phyloP scores from a whole-genome alignment of 2,329 filamentous ascomycete genomes.

The Nigrospora sphaerica region DNA sequence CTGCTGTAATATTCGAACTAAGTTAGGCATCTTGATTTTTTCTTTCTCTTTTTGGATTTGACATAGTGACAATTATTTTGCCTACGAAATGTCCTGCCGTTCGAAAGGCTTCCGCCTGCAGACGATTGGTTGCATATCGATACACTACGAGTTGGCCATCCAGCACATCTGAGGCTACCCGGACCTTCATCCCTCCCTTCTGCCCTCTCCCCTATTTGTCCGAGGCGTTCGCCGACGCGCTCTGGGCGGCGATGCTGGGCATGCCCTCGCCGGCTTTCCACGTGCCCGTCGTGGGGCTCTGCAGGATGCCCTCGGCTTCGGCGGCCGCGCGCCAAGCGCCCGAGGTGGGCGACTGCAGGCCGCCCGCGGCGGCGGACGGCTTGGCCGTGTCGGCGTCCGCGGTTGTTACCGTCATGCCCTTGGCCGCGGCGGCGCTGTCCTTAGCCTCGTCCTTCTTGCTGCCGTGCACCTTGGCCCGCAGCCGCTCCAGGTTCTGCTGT shows the following conservation, averaged over 20 bases:
- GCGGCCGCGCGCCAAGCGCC: conserved; percentile 30
- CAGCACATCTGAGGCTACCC: too few species aligned
- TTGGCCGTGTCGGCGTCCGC: conserved; percentile 5
- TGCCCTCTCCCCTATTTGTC: not conserved
- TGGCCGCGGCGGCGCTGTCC: too few species aligned
- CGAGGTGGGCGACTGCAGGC: conserved; percentile 38
- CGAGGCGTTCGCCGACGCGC: conserved; percentile 21
- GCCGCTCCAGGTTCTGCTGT: conserved; percentile 44
- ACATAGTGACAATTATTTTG: too few species aligned
- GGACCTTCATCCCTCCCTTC: not conserved
- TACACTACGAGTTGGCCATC: too few species aligned
- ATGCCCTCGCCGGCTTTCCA: conserved; percentile 28
- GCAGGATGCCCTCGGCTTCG: conserved; percentile 22
- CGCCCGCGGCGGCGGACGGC: conserved; percentile 11
- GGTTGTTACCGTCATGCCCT: not conserved
- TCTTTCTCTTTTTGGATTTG: too few species aligned
- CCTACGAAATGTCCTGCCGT: too few species aligned
- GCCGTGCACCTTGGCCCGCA: conserved; percentile 49
- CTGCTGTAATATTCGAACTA: too few species aligned
- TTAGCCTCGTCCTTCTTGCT: conserved; percentile 22
- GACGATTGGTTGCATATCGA: too few species aligned
- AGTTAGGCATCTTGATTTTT: too few species aligned
- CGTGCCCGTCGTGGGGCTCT: conserved; percentile 33
- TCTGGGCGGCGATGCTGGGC: conserved; percentile 16
- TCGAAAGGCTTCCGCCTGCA: too few species aligned